Conservation (phyloP, 768 basidiomycete genomes). For the Termitomyces sp. region DNA sequence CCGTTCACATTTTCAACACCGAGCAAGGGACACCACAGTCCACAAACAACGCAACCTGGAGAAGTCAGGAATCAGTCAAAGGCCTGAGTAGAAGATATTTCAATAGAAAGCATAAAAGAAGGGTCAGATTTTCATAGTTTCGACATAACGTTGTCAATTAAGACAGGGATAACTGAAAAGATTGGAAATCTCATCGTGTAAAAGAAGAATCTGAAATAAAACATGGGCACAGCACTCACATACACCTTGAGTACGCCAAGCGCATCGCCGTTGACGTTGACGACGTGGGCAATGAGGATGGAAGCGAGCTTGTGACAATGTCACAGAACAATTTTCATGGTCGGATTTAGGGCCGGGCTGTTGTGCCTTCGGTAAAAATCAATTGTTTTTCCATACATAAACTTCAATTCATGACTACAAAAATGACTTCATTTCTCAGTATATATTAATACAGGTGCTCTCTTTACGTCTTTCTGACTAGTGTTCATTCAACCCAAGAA, state of each 20-base stretch:
- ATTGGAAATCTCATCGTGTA: conserved; percentile 24
- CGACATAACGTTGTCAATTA: conserved; percentile 25
- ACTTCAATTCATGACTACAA: not conserved
- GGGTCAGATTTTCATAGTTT: conserved; percentile 29
- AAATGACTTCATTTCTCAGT: not conserved
- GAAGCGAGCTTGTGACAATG: not conserved
- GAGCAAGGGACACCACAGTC: too few species aligned
- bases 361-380: not conserved
- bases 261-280: not conserved
- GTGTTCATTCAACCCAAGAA: conserved; percentile 26
- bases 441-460: not conserved
- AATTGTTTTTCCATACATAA: too few species aligned
- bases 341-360: conserved; percentile 9
- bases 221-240: not conserved
- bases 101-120: not conserved
- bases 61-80: not conserved
- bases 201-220: not conserved
- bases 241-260: not conserved
- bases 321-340: not conserved
- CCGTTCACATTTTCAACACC: not conserved
- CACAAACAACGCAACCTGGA: not conserved
- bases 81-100: not conserved
- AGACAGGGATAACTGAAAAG: conserved; percentile 37
- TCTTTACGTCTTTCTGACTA: not conserved
- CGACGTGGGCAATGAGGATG: not conserved